Percentiles rank a stretch among this genome's conserved stretches.
Conservation (phyloP, 1,284 basidiomycete species). For the Moesziomyces aphidis region DNA sequence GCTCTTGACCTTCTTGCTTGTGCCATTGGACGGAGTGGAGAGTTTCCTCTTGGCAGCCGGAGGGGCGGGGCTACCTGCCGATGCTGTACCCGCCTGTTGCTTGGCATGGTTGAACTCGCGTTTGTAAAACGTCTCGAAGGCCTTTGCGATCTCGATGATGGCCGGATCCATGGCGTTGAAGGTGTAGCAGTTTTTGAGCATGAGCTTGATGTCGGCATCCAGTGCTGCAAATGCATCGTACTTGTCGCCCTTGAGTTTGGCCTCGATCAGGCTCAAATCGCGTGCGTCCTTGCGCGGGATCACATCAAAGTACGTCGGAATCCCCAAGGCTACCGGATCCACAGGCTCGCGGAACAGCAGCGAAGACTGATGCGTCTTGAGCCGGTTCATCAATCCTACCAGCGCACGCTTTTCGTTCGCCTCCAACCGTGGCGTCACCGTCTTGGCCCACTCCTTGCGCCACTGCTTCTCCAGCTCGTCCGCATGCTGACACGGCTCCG, state of each 20-base stretch:
- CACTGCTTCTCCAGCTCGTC: constrained; percentile 82
- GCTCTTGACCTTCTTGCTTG: constrained; percentile 40
- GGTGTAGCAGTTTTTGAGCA: constrained; percentile 84
- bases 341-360: constrained; percentile 76
- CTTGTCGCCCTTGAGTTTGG: constrained; percentile 83
- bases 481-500: constrained; percentile 79
- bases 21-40: constrained; percentile 2
- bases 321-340: constrained; percentile 74
- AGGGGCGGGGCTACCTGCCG: not conserved
- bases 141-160: constrained; percentile 72
- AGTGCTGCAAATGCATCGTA: constrained; percentile 82
- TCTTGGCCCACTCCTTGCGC: constrained; percentile 84
- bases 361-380: constrained; percentile 52
- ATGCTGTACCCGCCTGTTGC: constrained; percentile 24
- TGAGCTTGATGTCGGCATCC: constrained; percentile 83
- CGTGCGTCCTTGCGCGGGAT: constrained; percentile 86
- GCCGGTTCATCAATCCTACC: constrained; percentile 77
- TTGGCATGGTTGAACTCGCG: constrained; percentile 48
- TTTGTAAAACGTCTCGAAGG: constrained; percentile 67
- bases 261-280: constrained; percentile 84
- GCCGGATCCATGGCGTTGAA: constrained; percentile 86
- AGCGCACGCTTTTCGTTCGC: constrained; percentile 85
- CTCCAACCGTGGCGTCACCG: constrained; percentile 79
- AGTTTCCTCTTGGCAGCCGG: constrained; percentile 17
- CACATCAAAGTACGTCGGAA: constrained; percentile 84